Percentiles rank a stretch among this genome's conserved stretches.
Conservation (phyloP, 495 filamentous ascomycete genomes). For the Ascodesmis nigricans region DNA sequence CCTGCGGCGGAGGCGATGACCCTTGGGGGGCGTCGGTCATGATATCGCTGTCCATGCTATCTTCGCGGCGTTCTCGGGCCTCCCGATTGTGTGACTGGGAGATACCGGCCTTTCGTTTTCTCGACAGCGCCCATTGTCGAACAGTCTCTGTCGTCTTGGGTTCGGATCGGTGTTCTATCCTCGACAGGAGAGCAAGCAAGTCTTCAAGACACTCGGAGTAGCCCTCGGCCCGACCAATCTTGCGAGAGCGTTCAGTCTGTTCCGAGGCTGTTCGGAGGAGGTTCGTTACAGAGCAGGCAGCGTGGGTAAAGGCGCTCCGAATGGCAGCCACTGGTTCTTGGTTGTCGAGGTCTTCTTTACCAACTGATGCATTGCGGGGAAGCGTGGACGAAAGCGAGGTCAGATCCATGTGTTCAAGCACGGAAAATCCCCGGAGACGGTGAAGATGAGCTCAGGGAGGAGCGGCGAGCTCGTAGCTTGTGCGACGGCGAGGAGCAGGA, state of each 20-base stretch:
- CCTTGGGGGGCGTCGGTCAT: slow-evolving; percentile 8
- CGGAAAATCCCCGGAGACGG: no score
- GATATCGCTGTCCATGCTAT: slow-evolving; percentile 7
- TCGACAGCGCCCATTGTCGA: slow-evolving; percentile 19
- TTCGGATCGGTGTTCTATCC: slow-evolving; percentile 18
- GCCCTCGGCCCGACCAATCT: slow-evolving; percentile 36
- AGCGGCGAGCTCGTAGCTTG: slow-evolving; percentile 1
- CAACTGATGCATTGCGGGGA: slow-evolving; percentile 14
- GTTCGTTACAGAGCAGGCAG: slow-evolving; percentile 84
- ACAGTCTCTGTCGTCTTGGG: slow-evolving; percentile 12
- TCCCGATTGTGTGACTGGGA: slow-evolving; percentile 4
- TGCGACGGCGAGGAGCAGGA: background rate
- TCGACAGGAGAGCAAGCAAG: slow-evolving; percentile 60
- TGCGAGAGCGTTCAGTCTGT: slow-evolving; percentile 37
- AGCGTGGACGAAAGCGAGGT: slow-evolving; percentile 22
- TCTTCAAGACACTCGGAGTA: slow-evolving; percentile 93
- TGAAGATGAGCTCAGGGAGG: no score
- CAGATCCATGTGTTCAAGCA: slow-evolving; percentile 22
- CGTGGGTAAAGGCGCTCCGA: slow-evolving; percentile 71
- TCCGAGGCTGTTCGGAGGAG: slow-evolving; percentile 77
- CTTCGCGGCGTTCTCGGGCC: slow-evolving; percentile 12
- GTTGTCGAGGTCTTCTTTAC: slow-evolving; percentile 35
- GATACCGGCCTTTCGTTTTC: slow-evolving; percentile 12
- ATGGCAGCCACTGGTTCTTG: slow-evolving; percentile 23
- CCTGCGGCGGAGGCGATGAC: slow-evolving; percentile 4